A percentile compares a stretch with the other conserved stretches of the same genome.
Conservation (phyloP, 2,329 filamentous ascomycete genomes). For the Cladorrhinum sp. region DNA sequence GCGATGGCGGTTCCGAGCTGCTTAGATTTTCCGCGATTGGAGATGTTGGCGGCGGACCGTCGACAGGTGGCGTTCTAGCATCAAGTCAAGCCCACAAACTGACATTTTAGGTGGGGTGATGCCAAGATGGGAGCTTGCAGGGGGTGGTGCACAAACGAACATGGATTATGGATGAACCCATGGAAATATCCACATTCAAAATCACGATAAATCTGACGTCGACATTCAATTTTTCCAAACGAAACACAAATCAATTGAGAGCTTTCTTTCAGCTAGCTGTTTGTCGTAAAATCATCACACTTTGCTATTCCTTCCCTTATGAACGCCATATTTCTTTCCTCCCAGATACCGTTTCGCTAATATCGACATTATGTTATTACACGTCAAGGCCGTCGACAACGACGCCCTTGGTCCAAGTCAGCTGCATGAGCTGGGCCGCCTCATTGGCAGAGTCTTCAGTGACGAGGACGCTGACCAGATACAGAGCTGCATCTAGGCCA, state of each 20-base stretch:
- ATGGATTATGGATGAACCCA: neutral
- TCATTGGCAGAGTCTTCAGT: conserved; percentile 73
- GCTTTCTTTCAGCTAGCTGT: neutral
- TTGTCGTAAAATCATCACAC: conserved; percentile 2
- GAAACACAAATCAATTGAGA: neutral
- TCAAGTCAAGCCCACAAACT: neutral
- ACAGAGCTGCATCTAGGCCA: conserved; percentile 79
- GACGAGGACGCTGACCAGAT: conserved; percentile 80
- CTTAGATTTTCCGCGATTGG: conserved; percentile 21
- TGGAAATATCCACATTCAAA: neutral
- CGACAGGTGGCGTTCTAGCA: conserved; percentile 12
- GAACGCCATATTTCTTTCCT: conserved; percentile 5
- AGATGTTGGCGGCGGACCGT: conserved; percentile 18
- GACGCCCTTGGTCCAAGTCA: conserved; percentile 81
- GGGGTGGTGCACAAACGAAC: neutral
- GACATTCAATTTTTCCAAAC: neutral
- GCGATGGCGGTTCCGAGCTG: conserved; percentile 1
- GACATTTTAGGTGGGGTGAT: neutral
- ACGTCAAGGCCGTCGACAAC: conserved; percentile 84
- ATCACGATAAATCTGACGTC: neutral
- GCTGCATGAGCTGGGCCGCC: conserved; percentile 72
- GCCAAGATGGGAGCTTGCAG: neutral
- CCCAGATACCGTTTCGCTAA: conserved; percentile 8
- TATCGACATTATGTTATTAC: conserved; percentile 39
- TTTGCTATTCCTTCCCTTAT: neutral